A percentile compares a stretch with the other conserved stretches of the same genome.
Evolutionary conservation across 208 protist species (phyloP).

Genomic region (Crithidia bombi): DNA sequence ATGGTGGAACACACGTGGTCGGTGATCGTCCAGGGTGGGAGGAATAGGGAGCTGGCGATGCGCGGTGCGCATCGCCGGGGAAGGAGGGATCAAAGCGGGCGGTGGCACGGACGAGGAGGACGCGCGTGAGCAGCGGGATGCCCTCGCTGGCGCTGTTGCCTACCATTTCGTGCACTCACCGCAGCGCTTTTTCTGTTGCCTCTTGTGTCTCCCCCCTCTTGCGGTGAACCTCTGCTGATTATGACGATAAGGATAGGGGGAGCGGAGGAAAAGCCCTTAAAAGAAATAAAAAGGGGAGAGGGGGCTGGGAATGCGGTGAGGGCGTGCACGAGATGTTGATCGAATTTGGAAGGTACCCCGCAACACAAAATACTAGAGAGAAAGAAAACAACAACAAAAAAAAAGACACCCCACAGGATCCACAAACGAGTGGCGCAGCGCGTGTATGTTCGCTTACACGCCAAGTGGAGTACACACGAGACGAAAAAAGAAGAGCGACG

Average conservation of each 20-base stretch:
- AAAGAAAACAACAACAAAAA: conserved; percentile 26
- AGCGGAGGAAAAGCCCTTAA: too few relatives aligned
- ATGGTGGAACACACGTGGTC: neutral
- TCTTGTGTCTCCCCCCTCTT: too few relatives aligned
- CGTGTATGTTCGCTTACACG: too few relatives aligned
- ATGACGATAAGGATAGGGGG: too few relatives aligned
- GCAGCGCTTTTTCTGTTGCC: too few relatives aligned
- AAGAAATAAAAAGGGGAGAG: neutral
- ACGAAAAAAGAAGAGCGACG: conserved; percentile 5
- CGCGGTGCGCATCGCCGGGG: conserved; percentile 3
- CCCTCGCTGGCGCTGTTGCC: conserved; percentile 16
- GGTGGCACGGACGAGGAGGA: conserved; percentile 33
- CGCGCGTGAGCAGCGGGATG: conserved; percentile 30
- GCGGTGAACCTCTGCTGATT: too few relatives aligned
- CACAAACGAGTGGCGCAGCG: too few relatives aligned
- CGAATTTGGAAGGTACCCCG: too few relatives aligned
- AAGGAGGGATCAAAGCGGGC: conserved; percentile 20
- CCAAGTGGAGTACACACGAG: too few relatives aligned
- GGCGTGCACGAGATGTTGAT: too few relatives aligned
- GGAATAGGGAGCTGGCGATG: neutral
- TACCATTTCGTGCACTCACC: neutral
- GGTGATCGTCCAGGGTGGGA: conserved; percentile 1
- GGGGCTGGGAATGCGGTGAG: neutral
- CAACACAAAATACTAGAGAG: too few relatives aligned
- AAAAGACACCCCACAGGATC: conserved; percentile 15